Percentiles rank a stretch among this genome's conserved stretches.
Evolutionary conservation across 768 basidiomycete species (phyloP).

Genomic region (Sporobolomyces pararoseus): DNA sequence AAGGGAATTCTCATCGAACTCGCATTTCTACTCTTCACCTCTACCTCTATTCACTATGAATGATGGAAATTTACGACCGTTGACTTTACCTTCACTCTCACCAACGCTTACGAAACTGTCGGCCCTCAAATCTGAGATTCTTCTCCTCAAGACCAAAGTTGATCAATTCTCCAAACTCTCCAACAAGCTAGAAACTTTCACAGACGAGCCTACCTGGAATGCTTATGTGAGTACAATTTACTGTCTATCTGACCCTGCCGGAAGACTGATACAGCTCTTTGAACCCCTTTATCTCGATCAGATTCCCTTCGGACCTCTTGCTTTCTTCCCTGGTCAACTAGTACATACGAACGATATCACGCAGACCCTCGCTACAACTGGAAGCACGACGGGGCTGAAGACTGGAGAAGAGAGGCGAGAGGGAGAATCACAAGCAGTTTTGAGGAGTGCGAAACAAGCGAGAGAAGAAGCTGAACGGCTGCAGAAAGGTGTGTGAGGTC

Average conservation of each 20-base stretch:
- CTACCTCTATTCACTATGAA: no score
- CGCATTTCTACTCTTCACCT: no score
- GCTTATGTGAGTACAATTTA: conserved; percentile 21
- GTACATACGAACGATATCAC: conserved; percentile 43
- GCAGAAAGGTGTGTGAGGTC: background rate
- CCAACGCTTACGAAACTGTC: conserved; percentile 9
- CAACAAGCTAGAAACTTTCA: conserved; percentile 23
- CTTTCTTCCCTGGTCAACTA: conserved; percentile 39
- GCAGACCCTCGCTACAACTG: background rate
- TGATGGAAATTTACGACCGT: conserved; percentile 5
- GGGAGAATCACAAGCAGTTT: background rate
- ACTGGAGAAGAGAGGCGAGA: background rate
- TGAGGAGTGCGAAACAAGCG: conserved; percentile 39
- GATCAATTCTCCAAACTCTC: background rate
- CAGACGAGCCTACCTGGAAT: conserved; percentile 37
- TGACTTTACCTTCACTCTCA: conserved; percentile 33
- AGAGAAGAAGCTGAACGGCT: background rate
- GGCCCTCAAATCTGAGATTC: conserved; percentile 9
- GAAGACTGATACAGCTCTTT: background rate
- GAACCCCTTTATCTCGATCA: background rate
- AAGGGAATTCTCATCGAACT: no score
- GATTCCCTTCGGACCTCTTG: conserved; percentile 41
- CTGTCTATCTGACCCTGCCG: background rate
- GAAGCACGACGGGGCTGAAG: background rate
- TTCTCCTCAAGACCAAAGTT: background rate